A percentile compares a stretch with the other conserved stretches of the same genome.
Evolutionary conservation across 1,284 basidiomycete genomes (phyloP).

Genomic region (Ganoderma lucidum): DNA sequence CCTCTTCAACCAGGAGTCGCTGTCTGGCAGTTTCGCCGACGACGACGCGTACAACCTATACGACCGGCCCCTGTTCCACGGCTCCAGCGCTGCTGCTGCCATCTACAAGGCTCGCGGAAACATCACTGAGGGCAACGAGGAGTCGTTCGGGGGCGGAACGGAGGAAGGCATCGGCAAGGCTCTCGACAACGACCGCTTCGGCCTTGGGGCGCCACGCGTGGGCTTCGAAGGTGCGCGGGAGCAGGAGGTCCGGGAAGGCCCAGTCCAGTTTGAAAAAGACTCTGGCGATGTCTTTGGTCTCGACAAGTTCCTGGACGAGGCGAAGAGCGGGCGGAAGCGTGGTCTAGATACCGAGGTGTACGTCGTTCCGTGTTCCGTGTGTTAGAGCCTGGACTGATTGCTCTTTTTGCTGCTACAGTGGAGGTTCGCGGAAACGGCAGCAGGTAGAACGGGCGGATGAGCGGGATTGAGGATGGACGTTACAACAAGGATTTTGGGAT

Average conservation of each 20-base stretch:
- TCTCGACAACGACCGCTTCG: conserved; percentile 94
- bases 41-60: conserved; percentile 95
- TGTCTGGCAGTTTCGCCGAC: conserved; percentile 85
- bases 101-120: conserved; percentile 96
- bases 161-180: conserved; percentile 93
- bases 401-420: conserved; percentile 45
- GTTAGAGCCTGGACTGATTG: conserved; percentile 25
- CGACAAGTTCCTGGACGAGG: conserved; percentile 97
- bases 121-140: conserved; percentile 85
- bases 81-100: conserved; percentile 94
- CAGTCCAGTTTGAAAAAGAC: conserved; percentile 99
- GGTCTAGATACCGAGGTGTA: conserved; percentile 81
- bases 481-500: neutral
- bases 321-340: conserved; percentile 92
- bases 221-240: conserved; percentile 92
- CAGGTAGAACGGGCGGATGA: conserved; percentile 76
- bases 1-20: conserved; percentile 95
- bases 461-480: conserved; percentile 46
- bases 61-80: conserved; percentile 95
- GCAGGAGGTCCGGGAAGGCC: conserved; percentile 87
- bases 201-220: conserved; percentile 83
- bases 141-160: conserved; percentile 92
- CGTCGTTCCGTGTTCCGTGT: conserved; percentile 45
- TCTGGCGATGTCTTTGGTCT: conserved; percentile 97
- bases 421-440: conserved; percentile 73